These are phyloP conservation scores for Penicillium sp. DNA, from an alignment of 2,329 filamentous ascomycete genomes.

Conservation along the genomic window DNA sequence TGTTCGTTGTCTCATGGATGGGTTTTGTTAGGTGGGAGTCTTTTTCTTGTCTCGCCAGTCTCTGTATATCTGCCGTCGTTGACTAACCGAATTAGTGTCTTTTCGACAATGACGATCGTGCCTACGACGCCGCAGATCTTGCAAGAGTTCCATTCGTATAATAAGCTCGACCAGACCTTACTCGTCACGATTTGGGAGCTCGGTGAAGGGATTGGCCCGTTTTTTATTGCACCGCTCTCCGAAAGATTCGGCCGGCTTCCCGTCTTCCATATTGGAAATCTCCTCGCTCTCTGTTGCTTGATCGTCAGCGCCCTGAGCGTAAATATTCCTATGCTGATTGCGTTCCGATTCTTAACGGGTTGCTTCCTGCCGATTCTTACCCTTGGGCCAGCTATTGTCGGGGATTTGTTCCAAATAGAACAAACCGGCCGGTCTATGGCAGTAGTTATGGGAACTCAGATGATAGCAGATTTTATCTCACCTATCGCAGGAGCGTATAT, in stretches of 20 bases:
- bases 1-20: constrained; percentile 13
- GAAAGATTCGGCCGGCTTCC: constrained; percentile 44
- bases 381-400: constrained; percentile 62
- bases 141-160: constrained; percentile 11
- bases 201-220: constrained; percentile 48
- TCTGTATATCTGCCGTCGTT: neutral
- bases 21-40: constrained; percentile 8
- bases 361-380: constrained; percentile 49
- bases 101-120: constrained; percentile 9
- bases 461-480: constrained; percentile 55
- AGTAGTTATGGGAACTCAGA: constrained; percentile 43
- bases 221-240: constrained; percentile 47
- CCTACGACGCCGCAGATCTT: constrained; percentile 6
- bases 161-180: constrained; percentile 25
- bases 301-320: constrained; percentile 33
- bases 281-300: constrained; percentile 36
- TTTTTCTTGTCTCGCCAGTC: neutral
- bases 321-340: constrained; percentile 24
- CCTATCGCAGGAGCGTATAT: constrained; percentile 54
- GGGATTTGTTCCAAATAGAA: constrained; percentile 61
- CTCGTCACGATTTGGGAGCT: constrained; percentile 52
- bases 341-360: constrained; percentile 43
- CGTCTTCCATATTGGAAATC: constrained; percentile 41
- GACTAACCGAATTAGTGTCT: constrained; percentile 1
- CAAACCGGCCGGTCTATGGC: constrained; percentile 60